Evolutionary conservation across 345 rosid genomes (phyloP), one percentile per base, ranked within the genome.

Genomic region (Salix exigua): DNA sequence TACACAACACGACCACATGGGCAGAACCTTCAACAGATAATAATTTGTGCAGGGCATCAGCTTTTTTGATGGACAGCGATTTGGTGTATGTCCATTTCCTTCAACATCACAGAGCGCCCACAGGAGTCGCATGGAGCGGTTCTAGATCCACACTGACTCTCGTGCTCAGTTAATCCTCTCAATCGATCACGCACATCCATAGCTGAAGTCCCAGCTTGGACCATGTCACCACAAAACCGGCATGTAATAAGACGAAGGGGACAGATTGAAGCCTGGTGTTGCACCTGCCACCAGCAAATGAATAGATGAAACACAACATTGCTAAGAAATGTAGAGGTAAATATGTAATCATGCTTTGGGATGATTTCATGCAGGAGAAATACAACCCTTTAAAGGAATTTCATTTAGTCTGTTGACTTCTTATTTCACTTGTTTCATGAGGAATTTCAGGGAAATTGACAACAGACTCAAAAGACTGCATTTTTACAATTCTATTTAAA

Each of bases 31-130:
- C n/a, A 18, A 51, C n/a, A 6, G 58, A 28, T 19, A 33, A 70
- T 23, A 33, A 70, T 23, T 37, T 44, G 7, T 13, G n/a, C 40
- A 12, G 40, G 48, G 14, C 25, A 21, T 78, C 42, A 78, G 44
- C 81, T 62, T 46, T 75, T 93, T 65, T 84, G 96, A 74, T 92
- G 99, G 71, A 93, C 98, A 5, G 97, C 97, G 40, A 91, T 75
- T 66, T 92, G 97, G 83, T 96, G 99, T 71, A 93, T 92, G 80
- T 93, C 98, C 99, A 93, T 96, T 21, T 96, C 98, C 83, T 96
- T 96, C 83, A 96, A 81, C 99, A 92, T 94, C 74, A 96, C 91
- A 1, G 98, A 87, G n/a, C 97, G 89, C 48, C 99, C 97, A 37
- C 98, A 96, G 6, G 95, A 92, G 81, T 93, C 97, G 48, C 98